Conservation (phyloP, 140 eudicot species). For the Anethum foeniculum region DNA sequence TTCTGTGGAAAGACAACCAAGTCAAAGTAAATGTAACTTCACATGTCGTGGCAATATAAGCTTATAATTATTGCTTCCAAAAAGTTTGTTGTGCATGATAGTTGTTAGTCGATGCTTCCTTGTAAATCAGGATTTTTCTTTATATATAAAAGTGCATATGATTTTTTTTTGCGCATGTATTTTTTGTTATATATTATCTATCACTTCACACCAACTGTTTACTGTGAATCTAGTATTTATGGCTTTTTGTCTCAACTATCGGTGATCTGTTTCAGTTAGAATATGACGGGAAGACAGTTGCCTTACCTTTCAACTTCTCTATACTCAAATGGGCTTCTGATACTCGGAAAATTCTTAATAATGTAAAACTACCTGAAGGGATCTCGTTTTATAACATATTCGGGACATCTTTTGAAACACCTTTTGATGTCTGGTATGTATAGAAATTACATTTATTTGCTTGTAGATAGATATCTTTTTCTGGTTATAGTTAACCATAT, state of each 20-base stretch:
- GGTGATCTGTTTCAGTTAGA: slow-evolving; percentile 37
- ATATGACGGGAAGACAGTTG: slow-evolving; percentile 50
- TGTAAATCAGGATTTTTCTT: neutral
- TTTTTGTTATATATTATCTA: neutral
- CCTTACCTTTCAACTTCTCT: slow-evolving; percentile 67
- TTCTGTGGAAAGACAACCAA: neutral
- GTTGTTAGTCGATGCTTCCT: neutral
- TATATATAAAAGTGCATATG: neutral
- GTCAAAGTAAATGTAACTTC: neutral
- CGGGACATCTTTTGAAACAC: slow-evolving; percentile 78
- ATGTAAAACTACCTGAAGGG: slow-evolving; percentile 58
- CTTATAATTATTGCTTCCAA: neutral
- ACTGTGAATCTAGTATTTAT: neutral
- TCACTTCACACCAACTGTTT: neutral
- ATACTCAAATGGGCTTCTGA: slow-evolving; percentile 73
- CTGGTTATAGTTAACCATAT: no score
- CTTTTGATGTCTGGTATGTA: slow-evolving; percentile 84
- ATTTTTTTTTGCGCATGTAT: neutral
- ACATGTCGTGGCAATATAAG: neutral
- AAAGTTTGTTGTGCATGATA: neutral
- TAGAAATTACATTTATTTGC: neutral
- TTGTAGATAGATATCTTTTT: neutral
- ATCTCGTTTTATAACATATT: slow-evolving; percentile 67
- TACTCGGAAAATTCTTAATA: slow-evolving; percentile 63
- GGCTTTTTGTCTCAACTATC: slow-evolving; percentile 6